A percentile compares a stretch with the other conserved stretches of the same genome.
These are phyloP conservation scores for Penicillium corylophilum DNA, from an alignment of 2,329 filamentous ascomycete species.

Conservation along the genomic window DNA sequence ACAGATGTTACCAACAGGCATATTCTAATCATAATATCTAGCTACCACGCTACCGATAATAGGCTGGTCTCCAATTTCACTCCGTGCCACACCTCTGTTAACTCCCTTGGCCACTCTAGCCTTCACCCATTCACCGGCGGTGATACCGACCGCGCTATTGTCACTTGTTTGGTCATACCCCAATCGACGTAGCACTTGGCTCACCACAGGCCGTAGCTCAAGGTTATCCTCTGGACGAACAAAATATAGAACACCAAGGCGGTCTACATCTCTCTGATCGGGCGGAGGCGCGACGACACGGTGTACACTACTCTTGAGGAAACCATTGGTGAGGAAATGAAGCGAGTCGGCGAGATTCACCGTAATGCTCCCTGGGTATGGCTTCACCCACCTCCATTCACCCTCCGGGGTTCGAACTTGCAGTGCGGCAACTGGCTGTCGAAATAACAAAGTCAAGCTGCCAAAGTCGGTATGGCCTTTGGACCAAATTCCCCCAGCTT, in stretches of 20 bases:
- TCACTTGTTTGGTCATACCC: conserved; percentile 13
- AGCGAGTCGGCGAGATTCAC: conserved; percentile 53
- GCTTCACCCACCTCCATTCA: conserved; percentile 52
- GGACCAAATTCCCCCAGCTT: conserved; percentile 43
- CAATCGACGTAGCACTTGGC: conserved; percentile 33
- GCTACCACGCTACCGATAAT: conserved; percentile 19
- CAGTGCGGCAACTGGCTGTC: conserved; percentile 57
- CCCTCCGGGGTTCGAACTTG: conserved; percentile 51
- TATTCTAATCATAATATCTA: conserved; percentile 14
- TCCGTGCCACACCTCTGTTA: conserved; percentile 10
- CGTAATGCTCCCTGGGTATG: conserved; percentile 48
- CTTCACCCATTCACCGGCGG: conserved; percentile 22
- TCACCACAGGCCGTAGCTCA: conserved; percentile 25
- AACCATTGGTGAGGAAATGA: conserved; percentile 50
- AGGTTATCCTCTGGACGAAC: conserved; percentile 44
- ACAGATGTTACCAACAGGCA: too few relatives aligned
- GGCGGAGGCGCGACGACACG: conserved; percentile 47
- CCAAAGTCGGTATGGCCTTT: conserved; percentile 58
- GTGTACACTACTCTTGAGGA: conserved; percentile 48
- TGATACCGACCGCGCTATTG: conserved; percentile 11
- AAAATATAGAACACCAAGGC: conserved; percentile 44
- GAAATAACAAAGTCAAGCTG: conserved; percentile 56
- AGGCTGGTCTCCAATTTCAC: conserved; percentile 16
- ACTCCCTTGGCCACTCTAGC: conserved; percentile 21
- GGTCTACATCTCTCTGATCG: conserved; percentile 44